phyloP scores from a whole-genome alignment of 2,329 filamentous ascomycete genomes.

The Acephala macrosclerotiorum region DNA sequence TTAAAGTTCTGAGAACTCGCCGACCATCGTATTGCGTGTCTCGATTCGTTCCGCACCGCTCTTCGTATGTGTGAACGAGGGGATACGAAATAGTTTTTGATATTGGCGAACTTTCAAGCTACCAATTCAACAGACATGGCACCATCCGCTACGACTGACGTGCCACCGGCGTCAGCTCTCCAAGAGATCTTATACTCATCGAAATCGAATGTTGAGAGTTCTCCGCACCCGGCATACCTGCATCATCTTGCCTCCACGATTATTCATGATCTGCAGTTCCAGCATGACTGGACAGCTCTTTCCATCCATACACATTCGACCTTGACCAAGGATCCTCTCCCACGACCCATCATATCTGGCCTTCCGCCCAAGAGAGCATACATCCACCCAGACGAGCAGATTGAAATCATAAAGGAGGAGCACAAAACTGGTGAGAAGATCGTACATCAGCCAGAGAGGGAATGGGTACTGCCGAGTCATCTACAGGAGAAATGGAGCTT shows the following conservation, averaged over 20 bases:
- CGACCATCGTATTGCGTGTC: background rate
- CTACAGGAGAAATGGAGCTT: conserved; percentile 77
- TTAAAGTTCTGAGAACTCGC: conserved; percentile 1
- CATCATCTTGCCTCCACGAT: conserved; percentile 65
- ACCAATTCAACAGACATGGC: conserved; percentile 29
- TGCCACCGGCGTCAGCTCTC: conserved; percentile 35
- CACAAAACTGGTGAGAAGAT: conserved; percentile 55
- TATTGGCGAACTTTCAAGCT: background rate
- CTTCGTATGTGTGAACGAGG: background rate
- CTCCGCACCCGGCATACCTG: conserved; percentile 42
- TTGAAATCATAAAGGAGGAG: conserved; percentile 71
- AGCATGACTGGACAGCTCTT: conserved; percentile 77
- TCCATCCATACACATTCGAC: conserved; percentile 58
- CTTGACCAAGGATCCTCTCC: conserved; percentile 50
- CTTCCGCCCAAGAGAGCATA: conserved; percentile 78
- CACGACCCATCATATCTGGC: conserved; percentile 73
- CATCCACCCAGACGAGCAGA: conserved; percentile 83
- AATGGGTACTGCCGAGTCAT: conserved; percentile 81
- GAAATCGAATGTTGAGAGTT: conserved; percentile 31
- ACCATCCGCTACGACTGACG: conserved; percentile 23
- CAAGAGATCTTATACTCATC: conserved; percentile 37
- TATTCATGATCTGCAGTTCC: conserved; percentile 74
- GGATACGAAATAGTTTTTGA: background rate
- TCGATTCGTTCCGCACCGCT: background rate
- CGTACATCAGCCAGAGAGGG: conserved; percentile 62